A percentile compares a stretch with the other conserved stretches of the same genome.
phyloP scores from a whole-genome alignment of 371 early-diverging fungal genomes.

The Mortierella sp. region DNA sequence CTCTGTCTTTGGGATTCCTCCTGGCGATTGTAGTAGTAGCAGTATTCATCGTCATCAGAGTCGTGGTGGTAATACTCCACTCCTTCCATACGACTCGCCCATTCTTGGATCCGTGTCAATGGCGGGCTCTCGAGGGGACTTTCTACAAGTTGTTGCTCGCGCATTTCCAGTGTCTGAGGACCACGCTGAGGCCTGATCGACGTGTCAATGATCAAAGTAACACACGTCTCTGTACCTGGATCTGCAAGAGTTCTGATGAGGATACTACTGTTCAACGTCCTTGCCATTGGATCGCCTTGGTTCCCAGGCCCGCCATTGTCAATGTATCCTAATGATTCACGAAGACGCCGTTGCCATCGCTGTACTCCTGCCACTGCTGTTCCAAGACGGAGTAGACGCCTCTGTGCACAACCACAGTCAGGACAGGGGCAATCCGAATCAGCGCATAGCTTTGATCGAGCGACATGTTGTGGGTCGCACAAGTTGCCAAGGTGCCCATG shows the following conservation, averaged over 20 bases:
- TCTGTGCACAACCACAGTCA: constrained; percentile 7
- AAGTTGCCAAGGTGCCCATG: no score
- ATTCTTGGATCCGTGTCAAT: constrained; percentile 12
- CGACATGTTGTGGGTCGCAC: no score
- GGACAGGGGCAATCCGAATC: constrained; percentile 12
- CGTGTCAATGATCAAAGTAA: no score
- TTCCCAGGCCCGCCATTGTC: neutral
- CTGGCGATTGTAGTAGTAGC: no score
- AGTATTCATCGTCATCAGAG: neutral
- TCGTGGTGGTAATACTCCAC: constrained; percentile 33
- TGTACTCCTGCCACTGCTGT: neutral
- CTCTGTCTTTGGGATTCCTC: no score
- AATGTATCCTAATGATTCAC: constrained; percentile 6
- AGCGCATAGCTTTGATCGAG: constrained; percentile 10
- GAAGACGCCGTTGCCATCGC: neutral
- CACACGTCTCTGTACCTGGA: no score
- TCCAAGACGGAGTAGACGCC: constrained; percentile 4
- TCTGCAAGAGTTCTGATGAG: no score
- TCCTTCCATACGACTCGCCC: constrained; percentile 28
- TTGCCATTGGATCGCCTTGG: no score
- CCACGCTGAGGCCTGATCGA: no score
- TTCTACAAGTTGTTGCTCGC: neutral
- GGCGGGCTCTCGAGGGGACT: neutral
- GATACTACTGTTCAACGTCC: no score
- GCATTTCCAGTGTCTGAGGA: no score